These are phyloP conservation scores for Malus hybrid DNA, from an alignment of 331 rosid genomes.

Conservation along the genomic window DNA sequence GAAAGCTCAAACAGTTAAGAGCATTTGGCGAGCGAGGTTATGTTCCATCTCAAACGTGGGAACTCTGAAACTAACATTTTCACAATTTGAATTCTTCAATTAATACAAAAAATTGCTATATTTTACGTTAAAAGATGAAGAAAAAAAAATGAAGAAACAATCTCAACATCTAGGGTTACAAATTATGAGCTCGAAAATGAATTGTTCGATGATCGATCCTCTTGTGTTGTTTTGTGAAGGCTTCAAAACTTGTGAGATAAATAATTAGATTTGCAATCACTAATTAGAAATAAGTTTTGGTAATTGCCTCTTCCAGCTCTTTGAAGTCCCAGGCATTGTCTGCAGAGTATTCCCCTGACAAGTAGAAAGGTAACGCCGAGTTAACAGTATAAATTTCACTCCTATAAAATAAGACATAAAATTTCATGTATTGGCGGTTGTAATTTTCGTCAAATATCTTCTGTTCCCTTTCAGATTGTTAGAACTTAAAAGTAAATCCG, in stretches of 20 bases:
- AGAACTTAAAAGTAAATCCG: no score
- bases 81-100: background rate
- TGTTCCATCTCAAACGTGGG: no score
- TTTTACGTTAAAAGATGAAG: background rate
- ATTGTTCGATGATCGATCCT: background rate
- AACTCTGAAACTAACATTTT: background rate
- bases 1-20: no score
- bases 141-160: background rate
- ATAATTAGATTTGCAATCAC: background rate
- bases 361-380: background rate
- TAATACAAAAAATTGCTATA: background rate
- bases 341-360: constrained; percentile 72
- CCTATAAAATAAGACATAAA: no score
- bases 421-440: no score
- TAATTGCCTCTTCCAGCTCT: constrained; percentile 76
- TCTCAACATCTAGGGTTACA: background rate
- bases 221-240: background rate
- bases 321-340: constrained; percentile 93
- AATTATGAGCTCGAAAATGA: background rate
- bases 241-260: background rate
- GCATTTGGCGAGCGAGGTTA: rapidly evolving
- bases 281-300: constrained; percentile 57
- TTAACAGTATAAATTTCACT: background rate
- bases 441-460: no score
- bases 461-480: no score